These are phyloP conservation scores for Boletus nobilissimus DNA, from an alignment of 1,284 basidiomycete species.

Conservation along the genomic window DNA sequence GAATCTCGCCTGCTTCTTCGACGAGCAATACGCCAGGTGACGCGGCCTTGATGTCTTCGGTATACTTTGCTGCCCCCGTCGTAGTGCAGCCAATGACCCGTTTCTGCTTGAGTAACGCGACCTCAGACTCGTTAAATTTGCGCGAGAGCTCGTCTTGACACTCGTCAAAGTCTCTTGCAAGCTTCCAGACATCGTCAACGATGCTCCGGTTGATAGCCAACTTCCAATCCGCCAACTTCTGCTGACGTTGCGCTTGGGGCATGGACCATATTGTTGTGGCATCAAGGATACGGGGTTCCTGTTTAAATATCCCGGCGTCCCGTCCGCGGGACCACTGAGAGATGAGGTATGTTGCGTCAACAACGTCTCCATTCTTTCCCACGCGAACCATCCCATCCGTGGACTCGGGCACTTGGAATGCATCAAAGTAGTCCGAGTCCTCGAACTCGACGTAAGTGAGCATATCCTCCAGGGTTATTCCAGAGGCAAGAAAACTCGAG, in stretches of 20 bases:
- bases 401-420: constrained; percentile 57
- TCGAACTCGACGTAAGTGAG: constrained; percentile 58
- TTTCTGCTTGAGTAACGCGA: constrained; percentile 53
- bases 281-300: constrained; percentile 38
- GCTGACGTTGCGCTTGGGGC: constrained; percentile 45
- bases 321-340: constrained; percentile 56
- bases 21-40: constrained; percentile 65
- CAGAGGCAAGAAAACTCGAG: constrained; percentile 41
- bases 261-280: constrained; percentile 62
- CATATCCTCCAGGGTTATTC: constrained; percentile 44
- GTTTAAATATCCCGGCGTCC: constrained; percentile 55
- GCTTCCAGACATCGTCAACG: constrained; percentile 48
- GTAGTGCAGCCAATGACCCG: constrained; percentile 73
- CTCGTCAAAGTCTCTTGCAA: constrained; percentile 55
- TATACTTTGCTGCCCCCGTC: constrained; percentile 71
- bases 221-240: constrained; percentile 53
- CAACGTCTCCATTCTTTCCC: constrained; percentile 51
- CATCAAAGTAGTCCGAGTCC: constrained; percentile 53
- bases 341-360: constrained; percentile 54
- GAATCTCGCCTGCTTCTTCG: constrained; percentile 76
- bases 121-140: constrained; percentile 51
- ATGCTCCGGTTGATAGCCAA: constrained; percentile 51
- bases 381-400: constrained; percentile 57
- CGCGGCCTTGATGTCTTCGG: constrained; percentile 56
- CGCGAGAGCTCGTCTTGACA: constrained; percentile 50